Evolutionary conservation across 305 asterid species (phyloP).

Genomic region (Fraxinus latifolia): DNA sequence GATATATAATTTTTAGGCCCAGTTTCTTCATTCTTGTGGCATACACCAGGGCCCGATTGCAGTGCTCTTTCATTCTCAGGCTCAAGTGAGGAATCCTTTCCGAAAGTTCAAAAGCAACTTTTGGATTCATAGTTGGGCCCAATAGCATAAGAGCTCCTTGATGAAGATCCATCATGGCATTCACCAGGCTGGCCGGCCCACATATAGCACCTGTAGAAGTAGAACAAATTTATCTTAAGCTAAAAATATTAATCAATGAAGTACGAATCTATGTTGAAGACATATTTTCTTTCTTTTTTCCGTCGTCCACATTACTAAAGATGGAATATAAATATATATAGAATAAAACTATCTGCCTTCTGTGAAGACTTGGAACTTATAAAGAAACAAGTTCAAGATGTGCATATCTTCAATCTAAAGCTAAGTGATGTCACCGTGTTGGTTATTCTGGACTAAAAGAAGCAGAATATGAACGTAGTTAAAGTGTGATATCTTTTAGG

Average conservation of each 20-base stretch:
- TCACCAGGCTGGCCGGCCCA: slow-evolving; percentile 81
- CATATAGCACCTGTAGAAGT: slow-evolving; percentile 66
- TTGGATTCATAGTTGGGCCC: slow-evolving; percentile 93
- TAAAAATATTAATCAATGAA: no score
- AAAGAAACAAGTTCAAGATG: not conserved
- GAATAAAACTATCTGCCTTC: not conserved
- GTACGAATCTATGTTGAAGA: not conserved
- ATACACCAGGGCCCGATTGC: slow-evolving; percentile 53
- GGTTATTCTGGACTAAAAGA: not conserved
- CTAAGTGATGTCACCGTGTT: not conserved
- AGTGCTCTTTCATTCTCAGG: slow-evolving; percentile 86
- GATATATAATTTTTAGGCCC: slow-evolving; percentile 78
- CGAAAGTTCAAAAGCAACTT: slow-evolving; percentile 78
- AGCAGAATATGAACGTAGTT: not conserved
- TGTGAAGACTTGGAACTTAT: not conserved
- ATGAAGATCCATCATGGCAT: slow-evolving; percentile 91
- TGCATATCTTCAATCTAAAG: not conserved
- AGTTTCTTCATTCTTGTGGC: slow-evolving; percentile 64
- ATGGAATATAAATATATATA: no score
- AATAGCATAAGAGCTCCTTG: slow-evolving; percentile 84
- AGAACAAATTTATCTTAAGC: not conserved
- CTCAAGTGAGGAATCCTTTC: slow-evolving; percentile 81
- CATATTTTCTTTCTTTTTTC: not conserved
- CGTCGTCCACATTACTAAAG: not conserved
- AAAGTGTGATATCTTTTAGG: not conserved